Base-by-base conservation (phyloP, 176 grass and related monocot species). In the Rhynchospora tenuis region DNA sequence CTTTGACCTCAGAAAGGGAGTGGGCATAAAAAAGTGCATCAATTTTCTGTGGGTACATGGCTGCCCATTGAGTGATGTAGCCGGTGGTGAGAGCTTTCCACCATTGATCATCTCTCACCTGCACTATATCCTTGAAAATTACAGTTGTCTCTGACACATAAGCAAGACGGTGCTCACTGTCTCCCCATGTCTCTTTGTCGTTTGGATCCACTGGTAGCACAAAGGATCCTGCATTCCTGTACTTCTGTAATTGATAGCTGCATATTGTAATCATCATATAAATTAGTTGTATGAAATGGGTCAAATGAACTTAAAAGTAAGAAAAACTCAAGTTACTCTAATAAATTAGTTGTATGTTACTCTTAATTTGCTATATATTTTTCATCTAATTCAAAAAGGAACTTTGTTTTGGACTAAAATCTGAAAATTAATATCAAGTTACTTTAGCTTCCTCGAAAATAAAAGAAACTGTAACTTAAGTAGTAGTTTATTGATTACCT, bases 191-290 rank as follows among this genome's bases (percentile, higher is more conserved):
- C 82, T 93, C 96, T 80, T 85, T 99, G 86, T 99, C 91, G 23
- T 1, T 31, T 43, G 91, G 59, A 81, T 99, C 89, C 5, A 99
- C 96, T 9, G 96, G 96, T 27, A 99, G 83, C 79, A 99, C 91
- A 84, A 91, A 99, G 6, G 96, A 99, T 0, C 93, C 93, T 0
- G 91, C 91, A 10, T 89, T 94, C 83, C 94, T 98, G 89, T 98
- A 99, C 85, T 99, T 99, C 64, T 99, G 96, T 55, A 99, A 86
- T 85, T 95, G 93, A 86, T 99, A 95, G 64, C 96, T 90, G 89
- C 50, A 64, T 27, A 64, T 27, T 7, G 23, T 31, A 64, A 81
- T 56, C 15, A 59, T 43, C 7, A 55, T 59, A 73, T 59, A 5
- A 51, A 74, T 74, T 74, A 74, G 64, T 46, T 46, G 11, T 71